Conservation (phyloP, 768 basidiomycete genomes). For the Thelephora aurantiotincta region DNA sequence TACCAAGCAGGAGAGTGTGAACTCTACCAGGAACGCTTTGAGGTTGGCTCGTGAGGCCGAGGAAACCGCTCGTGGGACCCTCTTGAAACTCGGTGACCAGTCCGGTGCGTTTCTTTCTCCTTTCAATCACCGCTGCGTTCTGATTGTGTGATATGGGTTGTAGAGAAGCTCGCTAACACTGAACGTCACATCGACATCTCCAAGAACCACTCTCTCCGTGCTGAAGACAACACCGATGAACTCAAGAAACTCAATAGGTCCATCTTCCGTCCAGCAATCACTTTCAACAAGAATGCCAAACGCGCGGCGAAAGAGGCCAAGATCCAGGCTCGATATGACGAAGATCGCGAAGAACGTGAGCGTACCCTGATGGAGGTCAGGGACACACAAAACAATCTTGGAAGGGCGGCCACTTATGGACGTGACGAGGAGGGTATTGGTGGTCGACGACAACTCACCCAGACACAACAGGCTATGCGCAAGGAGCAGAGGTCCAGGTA, state of each 20-base stretch:
- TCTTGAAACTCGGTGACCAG: constrained; percentile 77
- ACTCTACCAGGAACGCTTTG: constrained; percentile 82
- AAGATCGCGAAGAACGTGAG: constrained; percentile 75
- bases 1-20: constrained; percentile 85
- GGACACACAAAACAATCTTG: constrained; percentile 78
- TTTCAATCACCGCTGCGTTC: constrained; percentile 1
- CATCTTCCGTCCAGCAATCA: constrained; percentile 86
- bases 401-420: constrained; percentile 54
- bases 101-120: constrained; percentile 47
- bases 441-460: constrained; percentile 29
- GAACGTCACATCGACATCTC: constrained; percentile 90
- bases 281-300: constrained; percentile 88
- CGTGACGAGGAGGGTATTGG: constrained; percentile 27
- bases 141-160: constrained; percentile 2
- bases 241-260: constrained; percentile 89
- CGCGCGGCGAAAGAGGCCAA: constrained; percentile 78
- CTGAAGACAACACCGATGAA: constrained; percentile 89
- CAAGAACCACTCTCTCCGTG: constrained; percentile 73
- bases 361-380: constrained; percentile 75
- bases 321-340: constrained; percentile 72
- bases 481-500: constrained; percentile 70
- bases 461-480: constrained; percentile 35
- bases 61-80: constrained; percentile 81
- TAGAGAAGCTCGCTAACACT: constrained; percentile 84
- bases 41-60: constrained; percentile 92